Percentiles rank a stretch among this genome's conserved stretches.
These are phyloP conservation scores for Alternaria conjuncta DNA, from an alignment of 2,329 filamentous ascomycete genomes.

Conservation along the genomic window DNA sequence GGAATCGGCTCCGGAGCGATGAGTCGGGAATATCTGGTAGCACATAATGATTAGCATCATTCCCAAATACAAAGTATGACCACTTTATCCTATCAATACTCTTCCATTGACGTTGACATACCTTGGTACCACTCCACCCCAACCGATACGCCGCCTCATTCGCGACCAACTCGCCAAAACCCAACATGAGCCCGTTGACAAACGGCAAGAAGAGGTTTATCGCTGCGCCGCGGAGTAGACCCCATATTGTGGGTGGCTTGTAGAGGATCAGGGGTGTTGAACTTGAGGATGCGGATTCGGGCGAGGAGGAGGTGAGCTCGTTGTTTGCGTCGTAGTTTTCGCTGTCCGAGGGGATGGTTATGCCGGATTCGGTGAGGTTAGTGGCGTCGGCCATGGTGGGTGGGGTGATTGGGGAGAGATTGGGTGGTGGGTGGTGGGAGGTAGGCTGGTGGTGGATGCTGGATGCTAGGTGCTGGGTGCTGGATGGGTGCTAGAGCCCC, in stretches of 20 bases:
- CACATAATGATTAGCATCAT: not conserved
- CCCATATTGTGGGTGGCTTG: constrained; percentile 85
- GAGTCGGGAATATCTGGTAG: constrained; percentile 61
- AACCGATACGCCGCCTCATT: constrained; percentile 93
- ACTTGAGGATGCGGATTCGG: constrained; percentile 66
- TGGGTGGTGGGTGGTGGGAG: not conserved
- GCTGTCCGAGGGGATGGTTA: constrained; percentile 82
- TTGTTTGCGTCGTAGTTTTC: constrained; percentile 77
- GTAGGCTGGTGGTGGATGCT: not conserved
- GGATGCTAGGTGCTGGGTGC: not conserved
- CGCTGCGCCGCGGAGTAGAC: constrained; percentile 81
- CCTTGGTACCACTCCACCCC: constrained; percentile 94
- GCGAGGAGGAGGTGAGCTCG: constrained; percentile 67
- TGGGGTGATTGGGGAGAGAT: not conserved
- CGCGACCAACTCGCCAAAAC: constrained; percentile 94
- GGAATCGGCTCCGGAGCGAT: constrained; percentile 60
- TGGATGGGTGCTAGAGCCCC: constrained; percentile 10
- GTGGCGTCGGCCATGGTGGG: constrained; percentile 20
- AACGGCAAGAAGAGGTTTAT: constrained; percentile 97
- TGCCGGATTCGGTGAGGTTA: constrained; percentile 72
- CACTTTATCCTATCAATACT: too few relatives aligned
- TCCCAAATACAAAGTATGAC: too few relatives aligned
- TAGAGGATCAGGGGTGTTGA: constrained; percentile 82
- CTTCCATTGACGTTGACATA: constrained; percentile 67
- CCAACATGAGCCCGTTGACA: constrained; percentile 97